Conservation (phyloP, 805 yeast genomes). For the Kodamaea laetipori region DNA sequence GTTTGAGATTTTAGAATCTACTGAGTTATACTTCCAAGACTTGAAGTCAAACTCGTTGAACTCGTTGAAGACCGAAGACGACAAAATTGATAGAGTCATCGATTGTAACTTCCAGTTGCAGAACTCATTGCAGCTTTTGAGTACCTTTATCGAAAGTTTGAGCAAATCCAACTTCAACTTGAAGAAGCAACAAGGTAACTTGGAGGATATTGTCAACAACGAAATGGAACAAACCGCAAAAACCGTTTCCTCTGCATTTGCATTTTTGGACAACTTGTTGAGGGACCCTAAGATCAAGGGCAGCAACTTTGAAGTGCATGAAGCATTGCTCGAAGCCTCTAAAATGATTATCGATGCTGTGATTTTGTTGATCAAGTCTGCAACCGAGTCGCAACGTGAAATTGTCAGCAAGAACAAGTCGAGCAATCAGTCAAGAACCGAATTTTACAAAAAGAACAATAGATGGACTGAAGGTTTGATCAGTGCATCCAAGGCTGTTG, state of each 20-base stretch:
- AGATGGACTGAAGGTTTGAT: constrained; percentile 94
- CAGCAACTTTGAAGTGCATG: constrained; percentile 68
- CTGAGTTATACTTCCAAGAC: constrained; percentile 62
- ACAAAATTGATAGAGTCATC: constrained; percentile 74
- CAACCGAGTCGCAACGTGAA: constrained; percentile 80
- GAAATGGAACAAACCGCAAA: constrained; percentile 75
- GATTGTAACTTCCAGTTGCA: constrained; percentile 76
- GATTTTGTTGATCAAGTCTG: constrained; percentile 67
- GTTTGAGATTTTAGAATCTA: constrained; percentile 53
- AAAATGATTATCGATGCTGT: constrained; percentile 80
- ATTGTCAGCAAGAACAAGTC: constrained; percentile 75
- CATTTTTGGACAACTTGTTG: constrained; percentile 56
- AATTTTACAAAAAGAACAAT: constrained; percentile 82
- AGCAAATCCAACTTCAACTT: constrained; percentile 27
- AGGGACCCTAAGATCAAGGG: constrained; percentile 54
- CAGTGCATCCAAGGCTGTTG: constrained; percentile 87
- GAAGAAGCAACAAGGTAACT: constrained; percentile 35
- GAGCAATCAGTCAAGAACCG: constrained; percentile 56
- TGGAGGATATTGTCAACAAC: constrained; percentile 69
- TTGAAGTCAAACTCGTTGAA: constrained; percentile 55
- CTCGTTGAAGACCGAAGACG: constrained; percentile 56
- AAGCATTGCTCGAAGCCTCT: constrained; percentile 76
- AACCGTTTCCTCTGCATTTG: constrained; percentile 66
- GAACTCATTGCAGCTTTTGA: constrained; percentile 61
- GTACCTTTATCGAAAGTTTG: constrained; percentile 57